Conservation (phyloP, 495 filamentous ascomycete species). For the Penicillium fimorum region DNA sequence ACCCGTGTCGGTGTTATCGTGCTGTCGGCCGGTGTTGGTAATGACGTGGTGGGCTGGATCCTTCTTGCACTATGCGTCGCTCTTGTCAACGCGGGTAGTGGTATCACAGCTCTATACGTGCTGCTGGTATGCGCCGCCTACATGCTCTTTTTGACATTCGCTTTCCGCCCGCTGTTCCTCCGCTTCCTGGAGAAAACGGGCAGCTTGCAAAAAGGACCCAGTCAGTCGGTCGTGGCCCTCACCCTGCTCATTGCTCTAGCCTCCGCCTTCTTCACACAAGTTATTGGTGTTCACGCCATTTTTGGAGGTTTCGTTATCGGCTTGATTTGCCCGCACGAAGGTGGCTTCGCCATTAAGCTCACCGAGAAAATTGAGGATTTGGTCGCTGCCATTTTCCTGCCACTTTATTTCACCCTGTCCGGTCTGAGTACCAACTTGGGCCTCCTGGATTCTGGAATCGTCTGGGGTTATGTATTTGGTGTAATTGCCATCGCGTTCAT, state of each 20-base stretch:
- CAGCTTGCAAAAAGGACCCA: slow-evolving; percentile 85
- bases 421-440: slow-evolving; percentile 88
- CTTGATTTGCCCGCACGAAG: slow-evolving; percentile 89
- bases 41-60: slow-evolving; percentile 95
- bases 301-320: slow-evolving; percentile 89
- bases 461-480: slow-evolving; percentile 90
- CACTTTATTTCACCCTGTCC: slow-evolving; percentile 93
- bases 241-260: slow-evolving; percentile 76
- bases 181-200: slow-evolving; percentile 70
- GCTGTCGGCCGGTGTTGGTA: slow-evolving; percentile 90
- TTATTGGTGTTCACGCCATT: slow-evolving; percentile 89
- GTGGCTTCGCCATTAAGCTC: slow-evolving; percentile 90
- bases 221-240: slow-evolving; percentile 78
- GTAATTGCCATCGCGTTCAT: slow-evolving; percentile 80
- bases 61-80: slow-evolving; percentile 92
- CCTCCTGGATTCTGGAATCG: slow-evolving; percentile 74
- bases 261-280: slow-evolving; percentile 93
- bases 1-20: slow-evolving; percentile 88
- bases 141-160: slow-evolving; percentile 72
- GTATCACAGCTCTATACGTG: slow-evolving; percentile 84
- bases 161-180: slow-evolving; percentile 74
- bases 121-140: slow-evolving; percentile 75
- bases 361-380: slow-evolving; percentile 97
- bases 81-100: slow-evolving; percentile 82
- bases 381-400: slow-evolving; percentile 82